Percentiles rank a stretch among this genome's conserved stretches.
Conservation (phyloP, 2,329 filamentous ascomycete species). For the Colletotrichum sublineola region DNA sequence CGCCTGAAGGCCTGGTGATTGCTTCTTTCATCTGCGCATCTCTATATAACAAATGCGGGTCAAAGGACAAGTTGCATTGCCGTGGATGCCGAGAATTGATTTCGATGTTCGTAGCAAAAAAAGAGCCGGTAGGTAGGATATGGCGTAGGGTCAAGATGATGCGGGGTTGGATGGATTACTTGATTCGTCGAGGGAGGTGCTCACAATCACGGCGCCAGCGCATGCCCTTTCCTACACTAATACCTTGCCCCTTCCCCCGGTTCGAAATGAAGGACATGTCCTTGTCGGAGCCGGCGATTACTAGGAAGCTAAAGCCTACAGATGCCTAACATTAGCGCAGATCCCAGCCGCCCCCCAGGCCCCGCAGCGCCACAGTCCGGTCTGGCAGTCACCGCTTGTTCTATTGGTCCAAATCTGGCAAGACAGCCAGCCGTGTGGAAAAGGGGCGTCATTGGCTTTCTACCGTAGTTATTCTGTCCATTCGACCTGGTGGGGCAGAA, state of each 20-base stretch:
- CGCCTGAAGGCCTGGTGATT: not conserved
- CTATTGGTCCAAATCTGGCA: conserved; percentile 14
- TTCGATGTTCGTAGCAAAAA: conserved; percentile 21
- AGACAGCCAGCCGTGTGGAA: not conserved
- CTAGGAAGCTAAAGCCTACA: conserved; percentile 9
- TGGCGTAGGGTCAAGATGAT: conserved; percentile 8
- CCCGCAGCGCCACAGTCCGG: not conserved
- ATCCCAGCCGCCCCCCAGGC: conserved; percentile 32
- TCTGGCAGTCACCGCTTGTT: too few relatives aligned
- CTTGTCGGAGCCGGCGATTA: conserved; percentile 30
- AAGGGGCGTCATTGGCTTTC: conserved; percentile 4
- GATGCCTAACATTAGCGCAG: conserved; percentile 39
- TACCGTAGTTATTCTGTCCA: not conserved
- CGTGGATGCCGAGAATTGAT: conserved; percentile 20
- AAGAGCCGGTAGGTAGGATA: conserved; percentile 3
- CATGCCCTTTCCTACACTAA: not conserved
- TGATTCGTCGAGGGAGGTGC: not conserved
- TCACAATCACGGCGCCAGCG: not conserved
- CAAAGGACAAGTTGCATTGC: not conserved
- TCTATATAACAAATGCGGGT: conserved; percentile 2
- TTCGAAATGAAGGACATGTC: not conserved
- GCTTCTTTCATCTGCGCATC: not conserved
- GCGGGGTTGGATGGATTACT: not conserved
- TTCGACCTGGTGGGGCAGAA: not conserved
- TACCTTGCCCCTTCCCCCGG: not conserved